These are phyloP conservation scores for Westerdykella aurantiaca DNA, from an alignment of 2,329 filamentous ascomycete genomes.

Conservation along the genomic window DNA sequence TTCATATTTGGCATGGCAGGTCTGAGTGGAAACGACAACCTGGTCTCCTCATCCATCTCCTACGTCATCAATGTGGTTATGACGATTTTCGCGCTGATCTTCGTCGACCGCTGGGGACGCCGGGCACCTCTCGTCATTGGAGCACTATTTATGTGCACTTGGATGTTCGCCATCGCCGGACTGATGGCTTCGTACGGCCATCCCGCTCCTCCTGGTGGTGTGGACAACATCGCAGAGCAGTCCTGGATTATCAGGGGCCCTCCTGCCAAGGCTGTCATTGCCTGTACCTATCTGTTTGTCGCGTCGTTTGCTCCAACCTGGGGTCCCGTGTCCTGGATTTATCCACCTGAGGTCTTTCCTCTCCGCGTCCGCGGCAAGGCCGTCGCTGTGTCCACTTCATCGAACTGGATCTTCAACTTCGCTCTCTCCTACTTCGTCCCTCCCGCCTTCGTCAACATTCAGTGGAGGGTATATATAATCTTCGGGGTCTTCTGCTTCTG, in stretches of 20 bases:
- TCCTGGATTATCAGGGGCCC: constrained; percentile 36
- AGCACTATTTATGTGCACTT: constrained; percentile 57
- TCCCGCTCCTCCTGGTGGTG: constrained; percentile 32
- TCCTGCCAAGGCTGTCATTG: constrained; percentile 50
- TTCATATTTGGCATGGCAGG: constrained; percentile 61
- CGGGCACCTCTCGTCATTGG: constrained; percentile 62
- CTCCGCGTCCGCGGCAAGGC: constrained; percentile 59
- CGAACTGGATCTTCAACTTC: constrained; percentile 58
- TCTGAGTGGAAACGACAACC: constrained; percentile 52
- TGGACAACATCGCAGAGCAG: constrained; percentile 40
- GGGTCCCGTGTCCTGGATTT: constrained; percentile 55
- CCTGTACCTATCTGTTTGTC: constrained; percentile 68
- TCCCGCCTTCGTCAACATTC: constrained; percentile 53
- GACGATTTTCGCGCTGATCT: constrained; percentile 70
- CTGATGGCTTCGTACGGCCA: constrained; percentile 57
- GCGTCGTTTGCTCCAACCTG: constrained; percentile 62
- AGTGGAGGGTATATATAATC: constrained; percentile 63
- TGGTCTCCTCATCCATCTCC: constrained; percentile 63
- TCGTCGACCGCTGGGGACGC: constrained; percentile 70
- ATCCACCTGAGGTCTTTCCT: constrained; percentile 58
- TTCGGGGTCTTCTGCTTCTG: constrained; percentile 67
- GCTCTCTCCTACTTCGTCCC: constrained; percentile 52
- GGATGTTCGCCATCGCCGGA: constrained; percentile 57
- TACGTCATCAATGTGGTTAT: constrained; percentile 76
- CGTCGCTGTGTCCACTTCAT: constrained; percentile 54